Conservation (phyloP, 805 yeast species). For the Pichia phayaonensis region DNA sequence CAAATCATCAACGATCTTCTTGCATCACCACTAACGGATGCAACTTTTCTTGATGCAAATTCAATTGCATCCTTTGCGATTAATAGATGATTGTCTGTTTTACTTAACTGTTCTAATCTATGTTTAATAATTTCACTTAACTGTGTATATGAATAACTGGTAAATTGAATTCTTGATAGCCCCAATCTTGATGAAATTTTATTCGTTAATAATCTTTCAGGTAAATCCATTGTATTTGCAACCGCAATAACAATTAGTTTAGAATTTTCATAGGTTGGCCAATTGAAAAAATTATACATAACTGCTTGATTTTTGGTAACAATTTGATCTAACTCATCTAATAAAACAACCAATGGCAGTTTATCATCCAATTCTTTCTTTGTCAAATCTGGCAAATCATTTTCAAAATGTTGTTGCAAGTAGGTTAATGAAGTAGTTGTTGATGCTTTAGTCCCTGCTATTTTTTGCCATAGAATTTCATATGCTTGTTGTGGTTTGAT, state of each 20-base stretch:
- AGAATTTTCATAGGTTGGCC: conserved; percentile 85
- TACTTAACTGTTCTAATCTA: conserved; percentile 48
- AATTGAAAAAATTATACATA: conserved; percentile 92
- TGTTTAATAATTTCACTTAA: conserved; percentile 66
- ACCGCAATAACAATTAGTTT: conserved; percentile 83
- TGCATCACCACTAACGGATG: conserved; percentile 96
- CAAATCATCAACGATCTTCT: conserved; percentile 85
- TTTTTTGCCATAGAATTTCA: conserved; percentile 71
- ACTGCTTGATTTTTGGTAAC: conserved; percentile 77
- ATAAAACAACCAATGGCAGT: conserved; percentile 61
- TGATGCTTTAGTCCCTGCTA: conserved; percentile 52
- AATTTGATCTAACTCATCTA: conserved; percentile 92
- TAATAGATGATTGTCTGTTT: conserved; percentile 35
- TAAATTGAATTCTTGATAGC: conserved; percentile 73
- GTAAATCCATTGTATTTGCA: conserved; percentile 96
- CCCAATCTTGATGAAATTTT: conserved; percentile 91
- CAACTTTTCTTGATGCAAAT: conserved; percentile 89
- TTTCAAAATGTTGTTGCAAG: conserved; percentile 62
- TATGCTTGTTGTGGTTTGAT: conserved; percentile 75
- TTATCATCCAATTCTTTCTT: conserved; percentile 16
- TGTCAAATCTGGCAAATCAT: conserved; percentile 3
- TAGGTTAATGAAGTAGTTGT: conserved; percentile 57
- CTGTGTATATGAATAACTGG: conserved; percentile 80
- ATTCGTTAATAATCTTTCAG: conserved; percentile 80
- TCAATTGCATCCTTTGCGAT: conserved; percentile 71